phyloP scores from a whole-genome alignment of 208 protist species.

The Borovskyia barvae region DNA sequence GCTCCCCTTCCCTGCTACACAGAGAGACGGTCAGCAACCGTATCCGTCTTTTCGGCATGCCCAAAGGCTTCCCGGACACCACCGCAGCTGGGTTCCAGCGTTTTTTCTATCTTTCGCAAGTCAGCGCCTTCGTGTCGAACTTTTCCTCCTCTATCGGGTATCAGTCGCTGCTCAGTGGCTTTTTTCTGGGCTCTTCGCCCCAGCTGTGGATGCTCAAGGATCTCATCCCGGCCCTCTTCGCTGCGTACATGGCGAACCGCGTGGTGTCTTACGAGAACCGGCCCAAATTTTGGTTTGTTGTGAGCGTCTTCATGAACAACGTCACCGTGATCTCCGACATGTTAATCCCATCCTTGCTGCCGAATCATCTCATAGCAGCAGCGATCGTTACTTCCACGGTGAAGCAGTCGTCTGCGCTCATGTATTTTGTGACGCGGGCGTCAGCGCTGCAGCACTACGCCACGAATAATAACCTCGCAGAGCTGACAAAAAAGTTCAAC shows the following conservation, averaged over 20 bases:
- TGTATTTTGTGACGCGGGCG: conserved; percentile 81
- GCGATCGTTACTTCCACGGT: conserved; percentile 75
- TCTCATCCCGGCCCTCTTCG: conserved; percentile 62
- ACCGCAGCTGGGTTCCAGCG: conserved; percentile 69
- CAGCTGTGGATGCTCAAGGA: conserved; percentile 91
- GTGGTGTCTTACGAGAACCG: conserved; percentile 84
- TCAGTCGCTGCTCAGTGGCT: conserved; percentile 81
- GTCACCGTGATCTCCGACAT: conserved; percentile 78
- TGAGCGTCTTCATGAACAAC: conserved; percentile 80
- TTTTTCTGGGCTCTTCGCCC: conserved; percentile 74
- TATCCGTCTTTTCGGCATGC: conserved; percentile 69
- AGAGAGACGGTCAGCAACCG: conserved; percentile 33
- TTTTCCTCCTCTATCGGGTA: conserved; percentile 85
- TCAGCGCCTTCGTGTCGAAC: conserved; percentile 75
- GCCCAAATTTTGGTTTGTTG: conserved; percentile 89
- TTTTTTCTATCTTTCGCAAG: conserved; percentile 77
- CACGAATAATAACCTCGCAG: conserved; percentile 72
- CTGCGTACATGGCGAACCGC: conserved; percentile 81
- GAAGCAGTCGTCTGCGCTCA: conserved; percentile 78
- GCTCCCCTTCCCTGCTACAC: conserved; percentile 29
- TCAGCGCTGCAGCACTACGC: conserved; percentile 83
- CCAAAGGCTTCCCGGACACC: conserved; percentile 69
- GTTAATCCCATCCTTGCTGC: conserved; percentile 62
- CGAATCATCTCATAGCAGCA: conserved; percentile 64
- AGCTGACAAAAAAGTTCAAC: conserved; percentile 90